Evolutionary conservation across 116 monocot genomes (phyloP), one percentile per base, ranked within the genome.

Genomic region (Zostera marina): DNA sequence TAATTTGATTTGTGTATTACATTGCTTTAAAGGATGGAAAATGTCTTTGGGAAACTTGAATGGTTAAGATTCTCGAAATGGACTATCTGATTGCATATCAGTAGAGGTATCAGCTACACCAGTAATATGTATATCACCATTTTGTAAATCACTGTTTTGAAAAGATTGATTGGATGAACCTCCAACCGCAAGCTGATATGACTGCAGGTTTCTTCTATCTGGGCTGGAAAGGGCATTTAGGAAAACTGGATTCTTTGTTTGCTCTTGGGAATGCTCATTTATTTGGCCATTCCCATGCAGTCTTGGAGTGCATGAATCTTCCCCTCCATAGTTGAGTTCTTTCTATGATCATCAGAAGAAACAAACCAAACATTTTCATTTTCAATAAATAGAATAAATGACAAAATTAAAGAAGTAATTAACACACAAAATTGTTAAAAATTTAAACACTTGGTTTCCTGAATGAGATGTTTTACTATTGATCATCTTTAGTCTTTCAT

Each of bases 171-270:
- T 32, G 5, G 32, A 32, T 32, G 32, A 5, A 5, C 32, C 32
- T 32, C 32, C 32, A 22, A 73, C 76, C 11, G 78, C 55, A 3
- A 78, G 32, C 5, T 83, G 87, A 64, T 74, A 87, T 10, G 74
- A 67, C 47, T 92, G 87, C 48, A 87, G 83, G 65, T 73, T 76
- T 48, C 78, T 56, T 21, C 76, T 75, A 23, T 83, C 64, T 9
- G 83, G 76, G 57, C 79, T 87, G 38, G 92, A 78, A 42, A 83
- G 69, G 0, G 92, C 76, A 63, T 81, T 92, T 54, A 83, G 67
- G 74, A 83, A 92, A 8, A 83, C 72, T 2, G 74, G 42, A 56
- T 74, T 74, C 46, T 74, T 92, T 19, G 75, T 52, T 60, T 76
- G 83, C 38, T 92, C 87, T 16, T 40, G 58, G 43, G 62, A 59